Conservation (phyloP, 2,329 filamentous ascomycete species). For the Aspergillus sp. region DNA sequence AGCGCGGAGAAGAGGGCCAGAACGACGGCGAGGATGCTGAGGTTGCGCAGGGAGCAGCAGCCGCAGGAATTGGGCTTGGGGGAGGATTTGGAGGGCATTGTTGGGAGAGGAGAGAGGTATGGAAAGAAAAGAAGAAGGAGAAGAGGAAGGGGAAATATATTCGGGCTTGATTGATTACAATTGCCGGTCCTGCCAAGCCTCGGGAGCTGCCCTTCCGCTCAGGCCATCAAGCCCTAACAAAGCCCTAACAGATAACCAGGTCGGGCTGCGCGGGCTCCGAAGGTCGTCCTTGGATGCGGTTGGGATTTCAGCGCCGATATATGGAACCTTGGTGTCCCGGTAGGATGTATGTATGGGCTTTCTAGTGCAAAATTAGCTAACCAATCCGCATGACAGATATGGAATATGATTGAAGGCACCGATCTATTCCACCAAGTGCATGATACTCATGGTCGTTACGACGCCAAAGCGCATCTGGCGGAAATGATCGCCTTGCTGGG, state of each 20-base stretch:
- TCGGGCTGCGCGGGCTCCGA: constrained; percentile 27
- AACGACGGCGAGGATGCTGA: constrained; percentile 25
- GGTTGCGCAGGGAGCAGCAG: constrained; percentile 19
- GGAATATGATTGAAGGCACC: constrained; percentile 23
- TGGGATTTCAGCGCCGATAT: constrained; percentile 29
- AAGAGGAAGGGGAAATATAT: constrained; percentile 4
- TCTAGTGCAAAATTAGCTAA: constrained; percentile 4
- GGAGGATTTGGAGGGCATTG: constrained; percentile 17
- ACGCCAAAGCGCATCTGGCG: constrained; percentile 26
- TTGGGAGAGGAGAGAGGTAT: constrained; percentile 5
- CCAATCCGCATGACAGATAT: constrained; percentile 11
- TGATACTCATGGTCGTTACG: constrained; percentile 20
- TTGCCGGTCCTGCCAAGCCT: constrained; percentile 6
- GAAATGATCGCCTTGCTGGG: constrained; percentile 33
- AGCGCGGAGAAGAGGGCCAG: constrained; percentile 27
- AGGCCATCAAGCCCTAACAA: background rate
- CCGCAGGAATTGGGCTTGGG: constrained; percentile 7
- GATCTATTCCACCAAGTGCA: constrained; percentile 25
- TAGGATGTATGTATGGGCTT: constrained; percentile 4
- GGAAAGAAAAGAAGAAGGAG: constrained; percentile 3
- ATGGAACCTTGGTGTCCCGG: constrained; percentile 29
- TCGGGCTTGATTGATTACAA: constrained; percentile 3
- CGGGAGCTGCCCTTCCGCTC: constrained; percentile 10
- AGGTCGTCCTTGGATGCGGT: constrained; percentile 24
- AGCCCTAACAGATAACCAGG: too few species aligned